Conservation (phyloP, 352 stramenopile genomes). For the Labyrinthula sp. region DNA sequence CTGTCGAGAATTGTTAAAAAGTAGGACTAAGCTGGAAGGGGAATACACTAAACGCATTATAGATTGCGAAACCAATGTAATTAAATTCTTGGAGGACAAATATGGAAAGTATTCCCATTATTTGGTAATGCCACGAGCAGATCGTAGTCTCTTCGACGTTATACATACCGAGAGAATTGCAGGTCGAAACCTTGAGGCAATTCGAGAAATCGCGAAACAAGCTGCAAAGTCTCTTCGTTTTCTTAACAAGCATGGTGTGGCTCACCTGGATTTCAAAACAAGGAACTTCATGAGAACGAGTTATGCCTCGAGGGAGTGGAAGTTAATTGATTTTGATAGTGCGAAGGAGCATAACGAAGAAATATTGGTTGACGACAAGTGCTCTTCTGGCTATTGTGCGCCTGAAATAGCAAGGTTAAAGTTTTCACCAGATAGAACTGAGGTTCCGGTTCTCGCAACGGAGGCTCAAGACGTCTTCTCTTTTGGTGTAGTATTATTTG, state of each 20-base stretch:
- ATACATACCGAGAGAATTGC: slow-evolving; percentile 23
- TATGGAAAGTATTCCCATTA: too few relatives aligned
- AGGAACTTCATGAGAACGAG: slow-evolving; percentile 8
- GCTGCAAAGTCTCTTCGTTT: slow-evolving; percentile 3
- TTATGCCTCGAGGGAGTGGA: too few relatives aligned
- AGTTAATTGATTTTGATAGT: slow-evolving; percentile 20
- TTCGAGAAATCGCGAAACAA: slow-evolving; percentile 4
- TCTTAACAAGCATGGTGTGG: neutral
- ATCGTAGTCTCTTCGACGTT: slow-evolving; percentile 19
- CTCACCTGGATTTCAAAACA: slow-evolving; percentile 24
- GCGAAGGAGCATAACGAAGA: neutral
- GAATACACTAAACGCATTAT: too few relatives aligned
- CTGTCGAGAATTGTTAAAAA: too few relatives aligned
- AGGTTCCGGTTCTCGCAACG: neutral
- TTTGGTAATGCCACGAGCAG: slow-evolving; percentile 18
- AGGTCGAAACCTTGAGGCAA: neutral
- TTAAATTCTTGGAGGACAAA: too few relatives aligned
- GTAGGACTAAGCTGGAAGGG: too few relatives aligned
- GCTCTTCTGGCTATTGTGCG: slow-evolving; percentile 7
- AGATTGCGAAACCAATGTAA: too few relatives aligned
- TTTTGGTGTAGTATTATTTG: slow-evolving; percentile 22
- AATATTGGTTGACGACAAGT: slow-evolving; percentile 4
- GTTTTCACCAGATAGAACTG: neutral
- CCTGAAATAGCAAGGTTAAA: slow-evolving; percentile 8
- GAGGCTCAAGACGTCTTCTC: slow-evolving; percentile 17